Base-by-base conservation (phyloP, 345 rosid genomes). In the Garcia nutans region DNA sequence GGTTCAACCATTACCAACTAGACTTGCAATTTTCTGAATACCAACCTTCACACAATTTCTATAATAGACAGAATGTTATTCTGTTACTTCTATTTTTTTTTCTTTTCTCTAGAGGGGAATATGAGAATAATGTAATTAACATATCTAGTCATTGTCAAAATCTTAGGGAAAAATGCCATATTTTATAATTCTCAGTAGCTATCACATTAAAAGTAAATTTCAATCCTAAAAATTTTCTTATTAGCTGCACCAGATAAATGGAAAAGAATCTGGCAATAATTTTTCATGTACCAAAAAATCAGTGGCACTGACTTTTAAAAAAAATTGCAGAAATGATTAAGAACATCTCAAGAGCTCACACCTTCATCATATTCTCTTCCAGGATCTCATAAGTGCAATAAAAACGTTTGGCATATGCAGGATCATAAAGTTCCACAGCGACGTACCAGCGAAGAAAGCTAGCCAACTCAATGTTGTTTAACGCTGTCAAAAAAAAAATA, bases 401-500 rank as follows among this genome's bases (percentile, higher is more conserved):
- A 84, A 83, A 96, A 17, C 95, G 89, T 87, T 91, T 96, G 55
- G 89, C 85, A 85, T 89, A 91, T 69, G 88, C 87, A 76, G 93
- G 96, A 76, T 96, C 99, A 78, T 87, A 84, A 81, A 96, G 87
- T 78, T 96, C 99, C 77, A 92, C 99, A 83, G 90, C 87, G 47
- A 96, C 97, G 86, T 85, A 96, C 99, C 99, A 92, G 54, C 98
- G 93, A 67, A 96, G 93, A 84, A 87, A 96, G 87, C 98, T 92
- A 76, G 98, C 98, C 88, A 96, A 77, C 79, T 90, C 98, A 20
- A 93, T 88, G 82, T 96, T 93, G 76, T 84, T 83, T 64, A 90
- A 76, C 55, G 99, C 99, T 96, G 93, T 50, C 75, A 84, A 78
- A 82, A 31, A 71, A 71, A n/a, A 49, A 60, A 42, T 20, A 70